phyloP scores from a whole-genome alignment of 2,329 filamentous ascomycete species.

The Talaromyces sp. region DNA sequence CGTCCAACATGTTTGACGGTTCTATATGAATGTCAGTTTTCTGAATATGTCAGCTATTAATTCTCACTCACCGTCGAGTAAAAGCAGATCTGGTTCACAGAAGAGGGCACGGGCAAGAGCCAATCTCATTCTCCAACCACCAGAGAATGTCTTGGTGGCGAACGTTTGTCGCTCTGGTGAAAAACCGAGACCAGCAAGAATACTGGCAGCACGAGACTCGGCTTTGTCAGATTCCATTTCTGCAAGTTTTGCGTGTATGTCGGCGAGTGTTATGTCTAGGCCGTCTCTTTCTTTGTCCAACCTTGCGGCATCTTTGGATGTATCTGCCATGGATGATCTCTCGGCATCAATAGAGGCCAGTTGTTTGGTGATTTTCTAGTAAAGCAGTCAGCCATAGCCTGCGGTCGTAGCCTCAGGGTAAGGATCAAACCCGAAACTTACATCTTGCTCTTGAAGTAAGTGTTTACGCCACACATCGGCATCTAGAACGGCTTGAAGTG shows the following conservation, averaged over 20 bases:
- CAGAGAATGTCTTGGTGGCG: conserved; percentile 95
- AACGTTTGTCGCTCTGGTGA: conserved; percentile 86
- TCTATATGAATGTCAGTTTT: conserved; percentile 47
- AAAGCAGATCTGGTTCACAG: conserved; percentile 90
- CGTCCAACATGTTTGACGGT: conserved; percentile 99
- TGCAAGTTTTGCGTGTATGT: conserved; percentile 83
- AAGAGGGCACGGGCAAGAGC: conserved; percentile 92
- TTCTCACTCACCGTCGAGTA: conserved; percentile 64
- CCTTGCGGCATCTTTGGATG: conserved; percentile 77
- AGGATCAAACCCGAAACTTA: conserved; percentile 40
- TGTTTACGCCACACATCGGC: conserved; percentile 99
- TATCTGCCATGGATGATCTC: conserved; percentile 77
- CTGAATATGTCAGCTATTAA: not conserved
- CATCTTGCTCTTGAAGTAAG: conserved; percentile 78
- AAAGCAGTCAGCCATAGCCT: not conserved
- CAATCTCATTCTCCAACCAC: conserved; percentile 98
- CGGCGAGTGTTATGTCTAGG: conserved; percentile 81
- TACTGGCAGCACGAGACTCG: conserved; percentile 89
- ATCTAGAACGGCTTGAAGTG: conserved; percentile 89
- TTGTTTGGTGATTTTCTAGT: conserved; percentile 67
- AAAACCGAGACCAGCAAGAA: conserved; percentile 94
- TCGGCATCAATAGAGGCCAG: conserved; percentile 73
- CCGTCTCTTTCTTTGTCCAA: conserved; percentile 85
- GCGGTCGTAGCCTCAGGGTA: not conserved
- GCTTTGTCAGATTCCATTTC: conserved; percentile 99